Percentiles rank a stretch among this genome's conserved stretches.
Conservation (phyloP, 306 rosid genomes). For the Quercus glauca region DNA sequence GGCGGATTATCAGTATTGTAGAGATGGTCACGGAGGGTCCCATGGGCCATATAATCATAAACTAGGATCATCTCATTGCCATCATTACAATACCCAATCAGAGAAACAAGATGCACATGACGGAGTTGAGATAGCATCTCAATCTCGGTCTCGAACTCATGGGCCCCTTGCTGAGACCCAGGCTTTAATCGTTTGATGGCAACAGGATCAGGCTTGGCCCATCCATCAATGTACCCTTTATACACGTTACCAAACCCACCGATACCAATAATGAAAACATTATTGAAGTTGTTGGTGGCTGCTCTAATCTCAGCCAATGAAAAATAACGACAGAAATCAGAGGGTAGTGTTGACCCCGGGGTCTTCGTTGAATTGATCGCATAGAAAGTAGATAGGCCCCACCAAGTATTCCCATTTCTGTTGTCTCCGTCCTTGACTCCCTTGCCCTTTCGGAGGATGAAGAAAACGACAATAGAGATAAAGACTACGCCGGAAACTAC, state of each 20-base stretch:
- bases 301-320: constrained; percentile 32
- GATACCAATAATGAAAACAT: constrained; percentile 32
- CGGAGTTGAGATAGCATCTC: too few species aligned
- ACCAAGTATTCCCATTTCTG: background rate
- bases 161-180: background rate
- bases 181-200: background rate
- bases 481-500: background rate
- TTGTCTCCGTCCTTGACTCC: background rate
- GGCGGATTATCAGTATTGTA: too few species aligned
- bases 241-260: constrained; percentile 59
- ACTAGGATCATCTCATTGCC: too few species aligned
- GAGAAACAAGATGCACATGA: too few species aligned
- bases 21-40: too few species aligned
- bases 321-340: constrained; percentile 26
- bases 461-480: background rate
- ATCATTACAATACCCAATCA: too few species aligned
- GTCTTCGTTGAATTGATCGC: background rate
- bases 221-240: constrained; percentile 28
- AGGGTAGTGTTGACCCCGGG: background rate
- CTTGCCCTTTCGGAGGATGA: background rate
- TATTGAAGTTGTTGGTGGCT: constrained; percentile 32
- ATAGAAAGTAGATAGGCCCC: background rate
- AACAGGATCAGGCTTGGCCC: background rate
- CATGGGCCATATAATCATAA: too few species aligned
- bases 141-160: too few species aligned